phyloP scores from a whole-genome alignment of 1,139 yeast species.

The Wickerhamomyces sp. region DNA sequence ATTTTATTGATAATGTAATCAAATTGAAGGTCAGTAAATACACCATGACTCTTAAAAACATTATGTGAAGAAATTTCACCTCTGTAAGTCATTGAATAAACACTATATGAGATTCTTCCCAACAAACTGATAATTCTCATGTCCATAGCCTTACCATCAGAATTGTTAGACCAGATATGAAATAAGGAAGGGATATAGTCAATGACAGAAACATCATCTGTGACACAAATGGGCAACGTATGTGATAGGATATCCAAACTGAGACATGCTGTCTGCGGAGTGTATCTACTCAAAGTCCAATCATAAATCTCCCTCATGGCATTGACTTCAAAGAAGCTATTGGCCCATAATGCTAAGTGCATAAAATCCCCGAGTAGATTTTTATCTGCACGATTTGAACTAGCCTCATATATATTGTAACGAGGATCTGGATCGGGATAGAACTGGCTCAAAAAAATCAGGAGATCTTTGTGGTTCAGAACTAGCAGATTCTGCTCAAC shows the following conservation, averaged over 20 bases:
- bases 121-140: constrained; percentile 61
- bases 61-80: constrained; percentile 28
- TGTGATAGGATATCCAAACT: constrained; percentile 54
- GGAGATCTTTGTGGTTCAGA: constrained; percentile 52
- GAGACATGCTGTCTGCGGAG: constrained; percentile 54
- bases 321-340: constrained; percentile 33
- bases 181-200: constrained; percentile 62
- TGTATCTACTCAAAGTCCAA: constrained; percentile 34
- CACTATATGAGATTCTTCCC: constrained; percentile 55
- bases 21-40: constrained; percentile 59
- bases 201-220: constrained; percentile 22
- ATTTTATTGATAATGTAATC: constrained; percentile 48
- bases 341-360: constrained; percentile 33
- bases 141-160: constrained; percentile 56
- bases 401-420: constrained; percentile 29
- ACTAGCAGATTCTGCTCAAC: constrained; percentile 25
- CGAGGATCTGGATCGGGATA: constrained; percentile 43
- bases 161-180: constrained; percentile 66
- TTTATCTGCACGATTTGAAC: constrained; percentile 28
- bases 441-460: constrained; percentile 39
- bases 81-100: constrained; percentile 27
- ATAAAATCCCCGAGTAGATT: constrained; percentile 31
- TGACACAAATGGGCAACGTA: constrained; percentile 41
- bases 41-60: constrained; percentile 45
- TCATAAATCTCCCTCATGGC: constrained; percentile 31